Base-by-base conservation (phyloP, 1,284 basidiomycete genomes). In the Trametes pubescens region DNA sequence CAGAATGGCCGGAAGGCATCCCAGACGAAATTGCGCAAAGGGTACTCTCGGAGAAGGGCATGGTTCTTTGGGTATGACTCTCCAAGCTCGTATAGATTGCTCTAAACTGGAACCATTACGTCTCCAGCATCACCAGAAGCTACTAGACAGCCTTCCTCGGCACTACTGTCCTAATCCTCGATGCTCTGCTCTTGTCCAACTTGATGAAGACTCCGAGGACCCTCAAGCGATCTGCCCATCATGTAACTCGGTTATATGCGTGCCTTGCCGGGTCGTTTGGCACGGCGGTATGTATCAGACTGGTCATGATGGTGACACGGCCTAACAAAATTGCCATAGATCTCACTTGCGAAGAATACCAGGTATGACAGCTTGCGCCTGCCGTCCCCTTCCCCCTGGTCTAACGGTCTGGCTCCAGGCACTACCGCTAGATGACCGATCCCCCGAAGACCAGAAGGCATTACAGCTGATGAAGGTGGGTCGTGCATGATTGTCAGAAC, bases 121-220 rank as follows among this genome's bases (percentile, higher is more conserved):
- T 32, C 40, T 49, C 7, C 44, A 81, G 80, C 72, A 80, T 64
- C 73, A 76, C 48, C 79, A 79, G 62, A 78, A 76, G 65, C 65
- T 80, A 7, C 69, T 81, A 8, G 78, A 80, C 55, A 78, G 77
- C 1, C 60, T 77, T 11, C 79, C 79, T 22, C 72, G 74, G 18
- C 67, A 77, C 24, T 81, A 79, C 59, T 81, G 80, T 61, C 80
- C 80, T 0, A 80, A 81, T 53, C 75, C 75, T 1, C 72, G 74
- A 55, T 81, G 79, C 60, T 81, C 80, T 3, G 73, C 73, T 2
- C 69, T 78, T 3, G 74, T 81, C 14, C 75, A 79, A 61, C 65
- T 74, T n/a, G 74, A 78, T 35, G 78, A 79, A 51, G 76, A 79
- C 51, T 65, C 68, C 7, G 74, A 78, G 0, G 73, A 78, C 24